Evolutionary conservation across 140 eudicot genomes (phyloP).

Genomic region (Senecio squalidus): DNA sequence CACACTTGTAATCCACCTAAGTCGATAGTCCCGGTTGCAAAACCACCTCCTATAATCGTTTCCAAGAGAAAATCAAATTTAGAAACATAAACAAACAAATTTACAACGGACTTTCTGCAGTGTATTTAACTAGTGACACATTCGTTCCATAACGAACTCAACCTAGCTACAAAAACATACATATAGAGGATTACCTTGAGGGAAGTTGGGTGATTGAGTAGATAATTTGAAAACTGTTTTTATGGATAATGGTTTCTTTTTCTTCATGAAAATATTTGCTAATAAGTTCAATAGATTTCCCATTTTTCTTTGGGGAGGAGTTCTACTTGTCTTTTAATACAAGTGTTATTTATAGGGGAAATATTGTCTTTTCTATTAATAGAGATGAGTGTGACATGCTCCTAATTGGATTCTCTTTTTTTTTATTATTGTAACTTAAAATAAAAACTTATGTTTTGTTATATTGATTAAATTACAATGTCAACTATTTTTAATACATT

Average conservation of each 20-base stretch:
- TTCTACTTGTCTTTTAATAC: slow-evolving; percentile 5
- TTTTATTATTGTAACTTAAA: no score
- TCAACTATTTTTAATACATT: background rate
- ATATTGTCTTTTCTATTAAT: background rate
- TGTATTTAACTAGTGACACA: background rate
- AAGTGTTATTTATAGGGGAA: slow-evolving; percentile 19
- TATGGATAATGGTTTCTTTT: slow-evolving; percentile 21
- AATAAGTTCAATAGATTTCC: slow-evolving; percentile 14
- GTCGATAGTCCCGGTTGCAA: slow-evolving; percentile 43
- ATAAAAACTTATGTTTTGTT: background rate
- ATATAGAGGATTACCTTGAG: slow-evolving; percentile 27
- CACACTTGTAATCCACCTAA: slow-evolving; percentile 49
- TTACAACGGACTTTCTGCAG: background rate
- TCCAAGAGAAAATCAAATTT: background rate
- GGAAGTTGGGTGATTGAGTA: slow-evolving; percentile 21
- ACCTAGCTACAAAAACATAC: background rate
- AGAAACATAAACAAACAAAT: background rate
- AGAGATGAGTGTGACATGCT: background rate
- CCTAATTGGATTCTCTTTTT: background rate
- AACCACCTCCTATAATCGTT: slow-evolving; percentile 34
- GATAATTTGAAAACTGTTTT: slow-evolving; percentile 23
- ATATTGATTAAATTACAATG: background rate
- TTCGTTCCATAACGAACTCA: background rate
- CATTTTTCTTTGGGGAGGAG: slow-evolving; percentile 6
- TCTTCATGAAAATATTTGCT: slow-evolving; percentile 17